These are phyloP conservation scores for Myrica gale DNA, from an alignment of 306 rosid genomes.

Conservation along the genomic window DNA sequence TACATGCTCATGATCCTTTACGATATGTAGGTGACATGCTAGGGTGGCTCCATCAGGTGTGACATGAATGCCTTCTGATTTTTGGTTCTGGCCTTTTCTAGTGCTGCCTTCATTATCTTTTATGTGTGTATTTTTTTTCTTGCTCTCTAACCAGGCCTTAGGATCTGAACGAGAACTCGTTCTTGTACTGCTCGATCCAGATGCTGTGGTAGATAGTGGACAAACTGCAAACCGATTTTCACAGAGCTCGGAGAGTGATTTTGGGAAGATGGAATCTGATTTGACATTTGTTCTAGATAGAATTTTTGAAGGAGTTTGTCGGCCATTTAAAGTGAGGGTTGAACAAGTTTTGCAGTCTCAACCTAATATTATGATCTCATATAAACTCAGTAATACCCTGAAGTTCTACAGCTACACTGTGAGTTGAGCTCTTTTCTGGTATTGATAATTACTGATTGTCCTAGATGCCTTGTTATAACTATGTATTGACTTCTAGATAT, in stretches of 20 bases:
- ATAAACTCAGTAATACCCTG: constrained; percentile 85
- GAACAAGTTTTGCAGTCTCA: constrained; percentile 98
- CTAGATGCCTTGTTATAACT: constrained; percentile 21
- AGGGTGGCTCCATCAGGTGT: constrained; percentile 95
- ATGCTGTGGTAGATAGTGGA: constrained; percentile 54
- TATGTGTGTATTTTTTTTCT: constrained; percentile 14
- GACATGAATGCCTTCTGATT: constrained; percentile 29
- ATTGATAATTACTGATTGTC: constrained; percentile 1
- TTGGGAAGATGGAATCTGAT: constrained; percentile 67
- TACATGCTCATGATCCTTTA: constrained; percentile 96
- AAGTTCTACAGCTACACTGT: constrained; percentile 94
- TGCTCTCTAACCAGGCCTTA: constrained; percentile 64
- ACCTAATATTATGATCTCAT: constrained; percentile 83
- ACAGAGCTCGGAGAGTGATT: constrained; percentile 46
- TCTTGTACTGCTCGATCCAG: constrained; percentile 75
- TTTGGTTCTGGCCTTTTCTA: constrained; percentile 23
- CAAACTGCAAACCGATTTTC: constrained; percentile 55
- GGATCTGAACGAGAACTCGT: constrained; percentile 99
- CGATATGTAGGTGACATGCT: constrained; percentile 97
- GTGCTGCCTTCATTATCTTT: constrained; percentile 12
- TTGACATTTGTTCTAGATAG: constrained; percentile 91
- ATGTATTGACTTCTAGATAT: constrained; percentile 50
- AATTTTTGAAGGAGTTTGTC: constrained; percentile 96
- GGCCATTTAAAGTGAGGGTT: constrained; percentile 96
- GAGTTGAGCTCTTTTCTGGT: constrained; percentile 37